Evolutionary conservation across 768 basidiomycete species (phyloP), one percentile per base, ranked within the genome.

Genomic region (Boletus huronensis): DNA sequence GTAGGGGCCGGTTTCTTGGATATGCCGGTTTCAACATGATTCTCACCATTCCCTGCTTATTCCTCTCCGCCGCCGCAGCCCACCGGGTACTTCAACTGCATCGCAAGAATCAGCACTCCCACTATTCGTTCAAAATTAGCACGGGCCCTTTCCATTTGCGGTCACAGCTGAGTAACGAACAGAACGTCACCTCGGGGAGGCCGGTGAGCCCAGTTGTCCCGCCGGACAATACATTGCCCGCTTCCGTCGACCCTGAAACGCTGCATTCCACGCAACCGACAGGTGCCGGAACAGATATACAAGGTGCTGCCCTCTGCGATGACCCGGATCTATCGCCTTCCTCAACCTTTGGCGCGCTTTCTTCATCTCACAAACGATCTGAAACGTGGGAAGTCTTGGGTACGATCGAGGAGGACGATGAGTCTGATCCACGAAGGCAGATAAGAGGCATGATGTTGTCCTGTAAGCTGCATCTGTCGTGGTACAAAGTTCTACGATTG

Each of bases 1-100:
- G 2, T 50, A 87, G 86, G 86, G 75, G 81, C 29, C 81, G 85
- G 42, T 77, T 87, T 52, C 59, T 84, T n/a, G 79, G 81, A 36
- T 87, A 85, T 59, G 79, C 84, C 13, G 86, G 84, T 7, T 63
- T 77, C 7, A 77, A 84, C 0, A 73, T 84, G 53, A 50, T 81
- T 40, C 65, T 82, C 10, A 70, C 76, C 3, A 64, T 84, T 16
- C 85, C 85, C 3, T 79, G 78, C 44, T 66, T 83, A 38, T 69
- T 76, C 56, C 65, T 84, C 13, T 82, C 83, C 5, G 58, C 50
- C 53, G 28, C 34, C 17, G 55, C 70, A 3, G 60, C 60, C 6
- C 44, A 41, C 42, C 48, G 54, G 46, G 31, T 62, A 32, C 36
- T 62, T 54, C 52, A 46, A 58, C 23, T 66, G 57, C 48, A 72